Percentiles rank a stretch among this genome's conserved stretches.
Evolutionary conservation across 2,329 filamentous ascomycete genomes (phyloP).

Genomic region (Phaeosphaeriaceae sp.): DNA sequence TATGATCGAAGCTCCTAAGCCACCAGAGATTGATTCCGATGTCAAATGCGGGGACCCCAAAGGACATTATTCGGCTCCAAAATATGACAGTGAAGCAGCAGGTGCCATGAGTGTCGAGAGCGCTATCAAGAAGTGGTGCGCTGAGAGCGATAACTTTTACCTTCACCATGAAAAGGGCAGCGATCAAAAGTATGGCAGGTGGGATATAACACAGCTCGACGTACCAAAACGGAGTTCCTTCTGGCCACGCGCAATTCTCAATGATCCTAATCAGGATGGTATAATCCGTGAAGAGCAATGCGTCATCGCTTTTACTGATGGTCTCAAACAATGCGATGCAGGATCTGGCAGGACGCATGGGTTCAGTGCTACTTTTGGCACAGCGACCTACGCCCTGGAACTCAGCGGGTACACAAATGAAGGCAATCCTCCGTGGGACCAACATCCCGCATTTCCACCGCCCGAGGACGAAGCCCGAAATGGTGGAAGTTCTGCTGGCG

Average conservation of each 20-base stretch:
- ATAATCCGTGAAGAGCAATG: conserved; percentile 1
- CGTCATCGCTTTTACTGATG: conserved; percentile 1
- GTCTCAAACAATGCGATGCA: conserved; percentile 7
- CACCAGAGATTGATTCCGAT: background rate
- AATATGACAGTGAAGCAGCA: conserved; percentile 4
- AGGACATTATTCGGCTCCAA: conserved; percentile 7
- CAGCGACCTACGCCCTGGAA: conserved; percentile 8
- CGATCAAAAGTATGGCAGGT: conserved; percentile 1
- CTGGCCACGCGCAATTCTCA: conserved; percentile 6
- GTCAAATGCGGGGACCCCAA: conserved; percentile 5
- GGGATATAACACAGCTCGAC: conserved; percentile 1
- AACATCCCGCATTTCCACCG: conserved; percentile 3
- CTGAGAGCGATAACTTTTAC: conserved; percentile 1
- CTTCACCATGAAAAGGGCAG: background rate
- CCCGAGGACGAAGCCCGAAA: conserved; percentile 1
- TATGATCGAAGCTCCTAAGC: conserved; percentile 2
- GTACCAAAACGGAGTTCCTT: conserved; percentile 9
- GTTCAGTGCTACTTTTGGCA: conserved; percentile 4
- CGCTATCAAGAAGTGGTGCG: conserved; percentile 8
- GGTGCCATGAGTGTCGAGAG: conserved; percentile 7
- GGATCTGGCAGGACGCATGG: conserved; percentile 6
- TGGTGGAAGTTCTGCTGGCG: background rate
- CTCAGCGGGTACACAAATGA: conserved; percentile 4
- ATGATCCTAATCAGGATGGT: background rate
- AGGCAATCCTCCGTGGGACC: conserved; percentile 9